Evolutionary conservation across 306 rosid species (phyloP).

Genomic region (apple (Malus domestica)): ASM211411v1 NC_041802.1:20033001-20033500

Average conservation of each 20-base stretch:
- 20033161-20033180: background rate
- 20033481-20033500: slow-evolving; percentile 9
- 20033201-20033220: background rate
- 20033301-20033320: slow-evolving; percentile 92
- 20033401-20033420: slow-evolving; percentile 11
- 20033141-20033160: background rate
- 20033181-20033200: background rate
- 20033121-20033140: background rate
- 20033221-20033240: background rate
- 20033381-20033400: background rate
- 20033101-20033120: background rate
- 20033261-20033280: slow-evolving; percentile 77
- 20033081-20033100: slow-evolving; percentile 64
- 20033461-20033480: slow-evolving; percentile 7
- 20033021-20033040: background rate
- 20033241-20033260: slow-evolving; percentile 1
- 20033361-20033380: slow-evolving; percentile 72
- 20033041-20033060: slow-evolving; percentile 94
- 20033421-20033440: slow-evolving; percentile 9
- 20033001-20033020: too few species aligned
- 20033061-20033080: slow-evolving; percentile 74
- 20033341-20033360: slow-evolving; percentile 86
- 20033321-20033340: slow-evolving; percentile 86
- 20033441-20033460: slow-evolving; percentile 2
- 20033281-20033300: slow-evolving; percentile 96